Conservation (phyloP, 768 basidiomycete genomes). For the Bullera alba region DNA sequence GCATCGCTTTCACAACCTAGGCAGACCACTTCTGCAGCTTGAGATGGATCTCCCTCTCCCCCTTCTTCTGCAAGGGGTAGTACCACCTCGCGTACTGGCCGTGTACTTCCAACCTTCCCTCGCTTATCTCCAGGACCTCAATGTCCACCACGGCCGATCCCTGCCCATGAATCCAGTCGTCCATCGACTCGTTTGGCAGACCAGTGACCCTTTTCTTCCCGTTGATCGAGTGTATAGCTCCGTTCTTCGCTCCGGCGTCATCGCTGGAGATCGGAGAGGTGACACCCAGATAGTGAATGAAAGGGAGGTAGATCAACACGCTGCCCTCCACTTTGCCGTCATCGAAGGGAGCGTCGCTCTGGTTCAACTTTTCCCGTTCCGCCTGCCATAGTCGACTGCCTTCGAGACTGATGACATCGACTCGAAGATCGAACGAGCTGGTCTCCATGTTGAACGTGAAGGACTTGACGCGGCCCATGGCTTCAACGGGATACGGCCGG, state of each 20-base stretch:
- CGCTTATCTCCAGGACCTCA: constrained; percentile 16
- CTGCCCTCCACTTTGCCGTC: constrained; percentile 33
- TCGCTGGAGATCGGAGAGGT: constrained; percentile 71
- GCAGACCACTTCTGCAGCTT: no score
- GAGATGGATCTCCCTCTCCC: constrained; percentile 11
- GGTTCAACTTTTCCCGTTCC: neutral
- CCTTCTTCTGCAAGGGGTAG: constrained; percentile 12
- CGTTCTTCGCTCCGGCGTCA: constrained; percentile 29
- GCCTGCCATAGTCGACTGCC: constrained; percentile 15
- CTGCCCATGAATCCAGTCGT: constrained; percentile 16
- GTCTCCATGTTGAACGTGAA: constrained; percentile 70
- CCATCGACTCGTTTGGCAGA: constrained; percentile 3
- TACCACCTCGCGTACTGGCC: constrained; percentile 31
- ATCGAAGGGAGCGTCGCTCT: constrained; percentile 6
- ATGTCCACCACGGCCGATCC: constrained; percentile 22
- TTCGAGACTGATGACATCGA: constrained; percentile 52
- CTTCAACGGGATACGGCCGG: constrained; percentile 71
- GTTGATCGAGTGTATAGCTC: no score
- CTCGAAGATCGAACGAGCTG: constrained; percentile 62
- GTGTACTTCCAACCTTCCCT: constrained; percentile 16
- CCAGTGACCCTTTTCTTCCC: constrained; percentile 13
- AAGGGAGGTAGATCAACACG: constrained; percentile 83
- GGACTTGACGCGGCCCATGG: constrained; percentile 61
- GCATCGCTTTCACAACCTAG: no score
- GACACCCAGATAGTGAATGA: constrained; percentile 83